Base-by-base conservation (phyloP, 805 yeast species). In the Metschnikowia kunwiensis region DNA sequence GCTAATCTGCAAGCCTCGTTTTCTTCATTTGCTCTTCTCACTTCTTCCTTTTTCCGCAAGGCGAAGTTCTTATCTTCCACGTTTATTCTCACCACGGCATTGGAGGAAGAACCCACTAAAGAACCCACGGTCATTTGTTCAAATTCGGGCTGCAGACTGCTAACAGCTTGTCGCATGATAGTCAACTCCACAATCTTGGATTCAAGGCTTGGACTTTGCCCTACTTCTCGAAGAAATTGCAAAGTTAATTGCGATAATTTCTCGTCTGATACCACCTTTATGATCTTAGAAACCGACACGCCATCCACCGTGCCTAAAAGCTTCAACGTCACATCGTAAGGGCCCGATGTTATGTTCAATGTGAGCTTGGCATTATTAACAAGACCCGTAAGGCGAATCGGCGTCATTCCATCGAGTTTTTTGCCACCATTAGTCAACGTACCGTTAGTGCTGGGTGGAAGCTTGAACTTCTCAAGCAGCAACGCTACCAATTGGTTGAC, bases 301-400 rank as follows among this genome's bases (percentile, higher is more conserved):
- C 38, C 42, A n/a, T 15, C 24, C 7, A 46, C 30, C 4, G 37
- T 14, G 1, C 42, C 50, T 4, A 30, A 22, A 11, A 46, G 27
- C 18, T 44, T 46, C 23, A 46, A 24, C 10, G 35, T 30, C 9
- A 30, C 32, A 1, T 17, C 36, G 2, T 9, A 23, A 2, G 26
- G 20, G 1, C 29, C 32, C 5, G 12, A 13, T 11, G 35, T 15
- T 4, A 33, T 21, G 5, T 23, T 32, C 10, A 67, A 46, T 12
- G 36, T 41, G 18, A 68, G 40, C 38, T 59, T 65, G 24, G 66
- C 50, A 36, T 66, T 67, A 40, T 59, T 65, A 15, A 54, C 41
- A 16, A 68, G 46, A 19, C 48, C 55, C 11, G 66, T 54, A 27
- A 61, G 53, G 30, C 68, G 44, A 7, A 68, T 32, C 1, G 70